Conservation (phyloP, 768 basidiomycete genomes). For the Tricholoma bakamatsutake region DNA sequence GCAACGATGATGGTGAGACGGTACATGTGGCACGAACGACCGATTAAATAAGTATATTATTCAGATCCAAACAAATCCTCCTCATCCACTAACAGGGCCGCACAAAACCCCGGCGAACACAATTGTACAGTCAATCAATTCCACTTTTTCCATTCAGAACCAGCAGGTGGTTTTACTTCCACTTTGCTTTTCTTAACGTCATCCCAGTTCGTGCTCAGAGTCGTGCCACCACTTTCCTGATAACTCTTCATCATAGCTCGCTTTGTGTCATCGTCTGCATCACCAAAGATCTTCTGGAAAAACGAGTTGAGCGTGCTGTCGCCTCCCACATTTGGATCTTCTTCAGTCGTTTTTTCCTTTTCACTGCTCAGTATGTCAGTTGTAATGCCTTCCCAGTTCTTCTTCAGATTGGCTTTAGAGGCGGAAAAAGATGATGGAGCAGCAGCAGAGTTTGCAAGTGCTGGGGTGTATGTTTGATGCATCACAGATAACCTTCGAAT, state of each 20-base stretch:
- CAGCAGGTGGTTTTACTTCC: constrained; percentile 77
- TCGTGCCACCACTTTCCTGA: constrained; percentile 90
- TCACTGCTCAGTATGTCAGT: constrained; percentile 59
- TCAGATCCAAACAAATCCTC: background rate
- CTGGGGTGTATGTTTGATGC: constrained; percentile 11
- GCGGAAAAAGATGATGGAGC: constrained; percentile 27
- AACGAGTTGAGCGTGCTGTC: constrained; percentile 82
- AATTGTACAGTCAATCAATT: constrained; percentile 24
- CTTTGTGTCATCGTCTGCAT: constrained; percentile 87
- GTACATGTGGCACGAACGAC: constrained; percentile 36
- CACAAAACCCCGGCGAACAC: background rate
- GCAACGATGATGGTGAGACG: constrained; percentile 90
- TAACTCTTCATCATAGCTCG: constrained; percentile 99
- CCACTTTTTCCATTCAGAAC: constrained; percentile 84
- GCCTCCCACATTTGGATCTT: constrained; percentile 88
- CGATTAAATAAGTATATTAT: background rate
- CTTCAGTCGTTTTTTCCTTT: constrained; percentile 60
- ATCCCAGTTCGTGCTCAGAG: constrained; percentile 93
- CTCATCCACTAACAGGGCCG: background rate
- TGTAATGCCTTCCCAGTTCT: constrained; percentile 91
- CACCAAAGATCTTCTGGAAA: constrained; percentile 87
- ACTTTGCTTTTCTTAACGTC: constrained; percentile 70
- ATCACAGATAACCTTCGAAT: background rate
- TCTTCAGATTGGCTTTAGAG: constrained; percentile 33
- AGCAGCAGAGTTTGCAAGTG: constrained; percentile 25